Conservation (phyloP, 2,329 filamentous ascomycete species). For the Lojkania enalia region DNA sequence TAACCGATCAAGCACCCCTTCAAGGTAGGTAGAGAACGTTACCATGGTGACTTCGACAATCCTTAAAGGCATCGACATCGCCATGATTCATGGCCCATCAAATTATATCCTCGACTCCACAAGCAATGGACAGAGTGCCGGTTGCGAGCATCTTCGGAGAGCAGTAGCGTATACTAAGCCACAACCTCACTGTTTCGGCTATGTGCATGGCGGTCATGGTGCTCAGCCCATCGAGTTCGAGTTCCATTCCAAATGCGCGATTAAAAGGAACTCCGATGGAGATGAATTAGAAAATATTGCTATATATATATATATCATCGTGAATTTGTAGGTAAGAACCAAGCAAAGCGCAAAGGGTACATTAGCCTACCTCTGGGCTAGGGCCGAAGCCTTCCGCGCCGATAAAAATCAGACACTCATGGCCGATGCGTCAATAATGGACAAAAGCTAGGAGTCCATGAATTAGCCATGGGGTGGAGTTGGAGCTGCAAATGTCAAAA, state of each 20-base stretch:
- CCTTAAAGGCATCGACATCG: slow-evolving; percentile 54
- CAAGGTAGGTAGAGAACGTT: slow-evolving; percentile 24
- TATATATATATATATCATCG: slow-evolving; percentile 15
- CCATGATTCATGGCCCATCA: slow-evolving; percentile 65
- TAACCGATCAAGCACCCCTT: slow-evolving; percentile 41
- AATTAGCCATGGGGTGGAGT: no score
- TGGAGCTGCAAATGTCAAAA: no score
- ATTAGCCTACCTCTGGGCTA: slow-evolving; percentile 32
- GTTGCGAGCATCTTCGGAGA: slow-evolving; percentile 57
- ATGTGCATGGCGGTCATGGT: slow-evolving; percentile 58
- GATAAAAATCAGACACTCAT: slow-evolving; percentile 55
- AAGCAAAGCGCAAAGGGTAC: slow-evolving; percentile 25
- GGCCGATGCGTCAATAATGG: slow-evolving; percentile 61
- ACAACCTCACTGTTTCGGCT: slow-evolving; percentile 61
- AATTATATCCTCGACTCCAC: slow-evolving; percentile 53
- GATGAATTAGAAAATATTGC: no score
- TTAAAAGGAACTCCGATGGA: background rate
- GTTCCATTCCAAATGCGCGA: slow-evolving; percentile 1
- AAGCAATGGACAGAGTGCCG: slow-evolving; percentile 44
- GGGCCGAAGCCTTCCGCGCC: slow-evolving; percentile 19
- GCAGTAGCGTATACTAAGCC: slow-evolving; percentile 54
- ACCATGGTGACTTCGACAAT: slow-evolving; percentile 25
- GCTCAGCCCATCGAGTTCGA: slow-evolving; percentile 39
- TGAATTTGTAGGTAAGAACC: slow-evolving; percentile 28
- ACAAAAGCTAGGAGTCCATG: no score